A percentile compares a stretch with the other conserved stretches of the same genome.
Evolutionary conservation across 2,329 filamentous ascomycete genomes (phyloP).

Genomic region (Colletotrichum paranaense): DNA sequence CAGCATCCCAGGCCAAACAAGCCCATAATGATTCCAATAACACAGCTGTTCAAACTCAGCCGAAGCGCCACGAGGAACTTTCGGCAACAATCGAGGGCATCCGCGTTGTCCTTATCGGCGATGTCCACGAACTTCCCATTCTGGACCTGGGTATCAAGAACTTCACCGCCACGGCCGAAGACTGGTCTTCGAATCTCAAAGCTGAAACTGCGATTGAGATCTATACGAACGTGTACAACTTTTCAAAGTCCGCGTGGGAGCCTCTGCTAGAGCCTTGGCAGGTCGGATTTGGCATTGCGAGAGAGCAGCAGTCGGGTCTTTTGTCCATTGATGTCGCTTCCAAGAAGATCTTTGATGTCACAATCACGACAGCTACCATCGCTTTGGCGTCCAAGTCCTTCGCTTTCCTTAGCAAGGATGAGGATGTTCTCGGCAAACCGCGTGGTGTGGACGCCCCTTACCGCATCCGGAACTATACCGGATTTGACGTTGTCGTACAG

Average conservation of each 20-base stretch:
- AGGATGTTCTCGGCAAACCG: constrained; percentile 94
- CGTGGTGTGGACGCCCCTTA: constrained; percentile 93
- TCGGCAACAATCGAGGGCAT: constrained; percentile 89
- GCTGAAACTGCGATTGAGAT: constrained; percentile 92
- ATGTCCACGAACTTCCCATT: constrained; percentile 94
- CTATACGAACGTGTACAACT: constrained; percentile 98
- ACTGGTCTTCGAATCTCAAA: constrained; percentile 91
- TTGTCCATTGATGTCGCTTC: constrained; percentile 89
- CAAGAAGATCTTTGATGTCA: constrained; percentile 90
- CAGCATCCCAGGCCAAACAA: constrained; percentile 42
- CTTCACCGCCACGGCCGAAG: constrained; percentile 84
- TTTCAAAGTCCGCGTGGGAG: constrained; percentile 98
- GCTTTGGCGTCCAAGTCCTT: constrained; percentile 93
- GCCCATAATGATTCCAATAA: constrained; percentile 16
- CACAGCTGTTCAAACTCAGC: constrained; percentile 34
- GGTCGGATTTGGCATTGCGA: constrained; percentile 89
- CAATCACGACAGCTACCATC: constrained; percentile 92
- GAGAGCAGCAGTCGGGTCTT: constrained; percentile 78
- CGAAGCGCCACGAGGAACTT: constrained; percentile 75
- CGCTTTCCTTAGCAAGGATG: constrained; percentile 86
- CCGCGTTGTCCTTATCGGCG: constrained; percentile 92
- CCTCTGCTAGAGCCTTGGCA: constrained; percentile 96
- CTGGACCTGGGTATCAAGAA: constrained; percentile 93
- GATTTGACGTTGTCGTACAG: constrained; percentile 88
- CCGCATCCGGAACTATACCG: constrained; percentile 93